Conservation (phyloP, 805 yeast genomes). For the Wickerhamomyces sydowiorum region DNA sequence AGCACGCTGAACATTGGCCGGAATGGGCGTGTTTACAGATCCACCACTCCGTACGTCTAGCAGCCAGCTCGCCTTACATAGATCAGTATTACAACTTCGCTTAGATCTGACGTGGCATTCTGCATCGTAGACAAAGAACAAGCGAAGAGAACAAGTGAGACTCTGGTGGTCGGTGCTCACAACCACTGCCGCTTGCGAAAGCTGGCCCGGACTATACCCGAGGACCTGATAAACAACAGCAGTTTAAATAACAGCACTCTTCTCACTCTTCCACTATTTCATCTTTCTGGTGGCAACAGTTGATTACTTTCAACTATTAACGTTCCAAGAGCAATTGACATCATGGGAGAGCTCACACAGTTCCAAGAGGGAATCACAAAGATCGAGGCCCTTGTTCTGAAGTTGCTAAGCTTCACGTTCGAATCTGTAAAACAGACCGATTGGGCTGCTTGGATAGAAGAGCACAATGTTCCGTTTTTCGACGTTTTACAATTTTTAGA, state of each 20-base stretch:
- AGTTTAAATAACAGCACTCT: too few relatives aligned
- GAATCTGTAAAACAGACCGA: not conserved
- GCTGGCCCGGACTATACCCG: not conserved
- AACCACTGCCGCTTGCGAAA: not conserved
- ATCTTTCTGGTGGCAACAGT: too few relatives aligned
- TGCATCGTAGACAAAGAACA: too few relatives aligned
- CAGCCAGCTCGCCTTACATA: too few relatives aligned
- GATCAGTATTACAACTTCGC: too few relatives aligned
- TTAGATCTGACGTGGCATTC: too few relatives aligned
- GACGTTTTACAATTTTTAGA: not conserved
- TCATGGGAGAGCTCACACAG: not conserved
- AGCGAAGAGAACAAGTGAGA: not conserved
- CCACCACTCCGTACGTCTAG: constrained; percentile 19
- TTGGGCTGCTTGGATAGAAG: not conserved
- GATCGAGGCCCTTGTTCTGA: not conserved
- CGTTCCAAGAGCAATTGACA: not conserved
- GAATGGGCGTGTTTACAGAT: constrained; percentile 23
- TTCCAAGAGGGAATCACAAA: not conserved
- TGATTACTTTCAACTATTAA: too few relatives aligned
- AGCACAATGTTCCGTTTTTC: not conserved
- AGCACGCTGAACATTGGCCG: constrained; percentile 18
- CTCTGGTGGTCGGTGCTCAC: not conserved
- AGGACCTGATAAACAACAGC: too few relatives aligned
- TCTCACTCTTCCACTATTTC: too few relatives aligned
- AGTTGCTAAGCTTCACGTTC: not conserved